Percentiles rank a stretch among this genome's conserved stretches.
phyloP scores from a whole-genome alignment of 257 asterid genomes.

The Linaria vulgaris region DNA sequence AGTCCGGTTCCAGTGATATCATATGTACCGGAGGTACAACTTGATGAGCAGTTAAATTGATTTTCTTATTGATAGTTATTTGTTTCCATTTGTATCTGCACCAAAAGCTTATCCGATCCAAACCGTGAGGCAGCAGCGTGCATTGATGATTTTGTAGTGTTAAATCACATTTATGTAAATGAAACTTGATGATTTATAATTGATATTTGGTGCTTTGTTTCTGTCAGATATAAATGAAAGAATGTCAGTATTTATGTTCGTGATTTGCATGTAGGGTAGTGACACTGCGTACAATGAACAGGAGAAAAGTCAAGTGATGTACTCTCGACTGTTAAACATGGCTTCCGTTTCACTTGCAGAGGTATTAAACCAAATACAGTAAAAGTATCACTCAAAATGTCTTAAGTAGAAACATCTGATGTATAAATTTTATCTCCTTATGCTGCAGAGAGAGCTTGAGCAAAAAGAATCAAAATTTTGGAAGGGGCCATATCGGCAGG shows the following conservation, averaged over 20 bases:
- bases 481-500: conserved; percentile 61
- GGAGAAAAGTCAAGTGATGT: conserved; percentile 48
- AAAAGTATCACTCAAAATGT: background rate
- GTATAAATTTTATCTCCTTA: background rate
- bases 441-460: conserved; percentile 47
- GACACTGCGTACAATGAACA: conserved; percentile 19
- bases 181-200: too few species aligned
- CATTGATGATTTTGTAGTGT: background rate
- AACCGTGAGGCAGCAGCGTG: background rate
- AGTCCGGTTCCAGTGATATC: conserved; percentile 32
- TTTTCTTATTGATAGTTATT: background rate
- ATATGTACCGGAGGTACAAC: conserved; percentile 41
- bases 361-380: conserved; percentile 44
- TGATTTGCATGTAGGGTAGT: conserved; percentile 32
- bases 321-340: conserved; percentile 55
- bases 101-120: background rate
- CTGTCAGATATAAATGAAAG: too few species aligned
- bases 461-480: conserved; percentile 54
- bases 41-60: background rate
- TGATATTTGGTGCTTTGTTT: too few species aligned
- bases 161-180: background rate
- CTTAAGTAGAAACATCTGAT: background rate
- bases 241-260: background rate
- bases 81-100: background rate
- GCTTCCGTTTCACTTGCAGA: conserved; percentile 70